Conservation (phyloP, 805 yeast species). For the Candida schatavii region DNA sequence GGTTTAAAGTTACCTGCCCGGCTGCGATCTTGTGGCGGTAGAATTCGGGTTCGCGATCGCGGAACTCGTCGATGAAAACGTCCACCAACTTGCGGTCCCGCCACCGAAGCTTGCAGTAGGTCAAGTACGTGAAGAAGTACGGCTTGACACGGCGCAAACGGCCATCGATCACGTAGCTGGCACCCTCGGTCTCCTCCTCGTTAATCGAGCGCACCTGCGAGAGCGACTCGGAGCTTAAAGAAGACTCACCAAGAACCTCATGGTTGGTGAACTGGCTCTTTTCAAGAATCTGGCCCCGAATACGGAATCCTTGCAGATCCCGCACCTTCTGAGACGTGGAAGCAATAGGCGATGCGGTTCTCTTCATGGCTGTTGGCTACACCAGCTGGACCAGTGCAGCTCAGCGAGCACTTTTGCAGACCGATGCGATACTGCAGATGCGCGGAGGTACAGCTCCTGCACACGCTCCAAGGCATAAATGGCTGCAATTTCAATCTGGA, state of each 20-base stretch:
- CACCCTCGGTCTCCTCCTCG: constrained; percentile 60
- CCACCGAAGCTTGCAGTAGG: constrained; percentile 93
- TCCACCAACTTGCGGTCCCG: constrained; percentile 77
- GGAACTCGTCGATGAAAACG: constrained; percentile 77
- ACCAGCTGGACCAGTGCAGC: not conserved
- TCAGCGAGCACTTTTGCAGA: no score
- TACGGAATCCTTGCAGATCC: constrained; percentile 48
- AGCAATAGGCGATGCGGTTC: constrained; percentile 3
- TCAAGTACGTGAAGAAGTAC: constrained; percentile 83
- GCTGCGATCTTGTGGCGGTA: constrained; percentile 48
- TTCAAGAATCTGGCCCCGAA: constrained; percentile 43
- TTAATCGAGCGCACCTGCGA: constrained; percentile 34
- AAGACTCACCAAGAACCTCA: constrained; percentile 37
- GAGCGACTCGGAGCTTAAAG: constrained; percentile 16
- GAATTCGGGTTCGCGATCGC: constrained; percentile 70
- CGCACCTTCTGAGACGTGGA: constrained; percentile 17
- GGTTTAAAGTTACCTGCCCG: constrained; percentile 78
- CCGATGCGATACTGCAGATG: no score
- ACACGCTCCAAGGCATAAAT: no score
- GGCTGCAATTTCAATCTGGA: no score
- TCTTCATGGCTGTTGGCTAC: constrained; percentile 1
- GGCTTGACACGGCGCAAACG: constrained; percentile 74
- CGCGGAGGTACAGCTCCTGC: no score
- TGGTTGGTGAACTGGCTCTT: constrained; percentile 41
- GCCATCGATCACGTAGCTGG: constrained; percentile 54